Evolutionary conservation across 257 asterid genomes (phyloP), one percentile per base, ranked within the genome.

Genomic region (Agastache rugosa): DNA sequence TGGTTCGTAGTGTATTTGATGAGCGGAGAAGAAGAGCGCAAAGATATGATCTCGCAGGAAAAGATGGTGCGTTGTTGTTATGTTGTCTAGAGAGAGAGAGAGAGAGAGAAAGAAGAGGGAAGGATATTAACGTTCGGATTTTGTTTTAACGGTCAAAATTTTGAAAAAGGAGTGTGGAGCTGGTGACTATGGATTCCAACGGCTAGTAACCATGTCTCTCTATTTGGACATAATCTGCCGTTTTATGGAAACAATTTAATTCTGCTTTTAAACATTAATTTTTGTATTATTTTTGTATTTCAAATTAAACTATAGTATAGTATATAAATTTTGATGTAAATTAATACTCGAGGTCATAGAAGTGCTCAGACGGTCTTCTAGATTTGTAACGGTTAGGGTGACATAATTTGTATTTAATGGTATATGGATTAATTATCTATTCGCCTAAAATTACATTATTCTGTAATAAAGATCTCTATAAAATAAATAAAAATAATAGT

Each of bases 141-240:
- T 72, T 5, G 79, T 69, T 51, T 65, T 62, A 87, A 87, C 92
- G 90, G 92, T 87, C 90, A 74, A 69, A 78, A 62, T 79, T 77
- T 85, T 80, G 42, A 51, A 80, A 83, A 75, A 35, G 74, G 78
- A 7, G 4, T 9, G 65, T 16, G 74, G 80, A 80, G 85, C 80
- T 68, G 77, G 64, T 75, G 76, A 63, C 78, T 74, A 48, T 73
- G 63, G 73, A 37, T 31, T 25, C 8, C 72, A 85, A 85, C 89
- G 89, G 89, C 87, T 83, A 85, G 82, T 45, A 69, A 55, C 16
- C 69, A 69, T 15, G 20, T 42, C 16, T 39, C 37, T 29, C 50
- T 19, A n/a, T 41, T 62, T 63, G 47, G 56, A 6, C 54, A 22
- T 62, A 63, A 77, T 81, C 81, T 64, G 79, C 58, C 84, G 80